A percentile compares a stretch with the other conserved stretches of the same genome.
Evolutionary conservation across 768 basidiomycete genomes (phyloP).

Genomic region (Mycena rebaudengoi): DNA sequence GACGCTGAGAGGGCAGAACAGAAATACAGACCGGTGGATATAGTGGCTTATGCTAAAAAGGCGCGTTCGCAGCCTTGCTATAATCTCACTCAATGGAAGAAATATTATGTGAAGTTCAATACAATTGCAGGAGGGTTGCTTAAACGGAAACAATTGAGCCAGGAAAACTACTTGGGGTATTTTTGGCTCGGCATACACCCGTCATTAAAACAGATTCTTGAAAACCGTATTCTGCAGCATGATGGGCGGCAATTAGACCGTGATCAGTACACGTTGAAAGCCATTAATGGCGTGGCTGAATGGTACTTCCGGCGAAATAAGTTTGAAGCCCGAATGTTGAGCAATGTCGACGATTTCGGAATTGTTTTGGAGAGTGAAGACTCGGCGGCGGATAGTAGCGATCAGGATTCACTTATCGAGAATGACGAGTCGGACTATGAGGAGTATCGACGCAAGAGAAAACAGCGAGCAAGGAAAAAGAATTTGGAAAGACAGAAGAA

Average conservation of each 20-base stretch:
- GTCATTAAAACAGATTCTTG: too few species aligned
- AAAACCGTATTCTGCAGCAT: too few species aligned
- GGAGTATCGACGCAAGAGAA: neutral
- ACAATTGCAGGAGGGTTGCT: conserved; percentile 1
- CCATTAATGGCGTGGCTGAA: too few species aligned
- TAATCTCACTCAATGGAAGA: neutral
- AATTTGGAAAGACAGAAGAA: neutral
- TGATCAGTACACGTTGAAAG: too few species aligned
- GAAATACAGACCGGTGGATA: neutral
- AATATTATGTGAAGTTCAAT: neutral
- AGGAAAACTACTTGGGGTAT: neutral
- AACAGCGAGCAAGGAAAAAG: neutral
- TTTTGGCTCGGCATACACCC: neutral
- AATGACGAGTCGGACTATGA: neutral
- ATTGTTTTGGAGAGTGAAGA: too few species aligned
- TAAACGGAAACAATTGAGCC: neutral
- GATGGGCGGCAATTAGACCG: too few species aligned
- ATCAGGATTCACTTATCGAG: too few species aligned
- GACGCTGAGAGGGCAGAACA: neutral
- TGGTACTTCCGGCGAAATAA: too few species aligned
- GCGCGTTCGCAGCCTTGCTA: neutral
- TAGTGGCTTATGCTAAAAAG: neutral
- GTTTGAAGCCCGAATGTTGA: too few species aligned
- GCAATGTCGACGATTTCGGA: too few species aligned
- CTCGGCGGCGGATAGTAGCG: too few species aligned